Base-by-base conservation (phyloP, 176 grass and related monocot species). In the Areca catechu region DNA sequence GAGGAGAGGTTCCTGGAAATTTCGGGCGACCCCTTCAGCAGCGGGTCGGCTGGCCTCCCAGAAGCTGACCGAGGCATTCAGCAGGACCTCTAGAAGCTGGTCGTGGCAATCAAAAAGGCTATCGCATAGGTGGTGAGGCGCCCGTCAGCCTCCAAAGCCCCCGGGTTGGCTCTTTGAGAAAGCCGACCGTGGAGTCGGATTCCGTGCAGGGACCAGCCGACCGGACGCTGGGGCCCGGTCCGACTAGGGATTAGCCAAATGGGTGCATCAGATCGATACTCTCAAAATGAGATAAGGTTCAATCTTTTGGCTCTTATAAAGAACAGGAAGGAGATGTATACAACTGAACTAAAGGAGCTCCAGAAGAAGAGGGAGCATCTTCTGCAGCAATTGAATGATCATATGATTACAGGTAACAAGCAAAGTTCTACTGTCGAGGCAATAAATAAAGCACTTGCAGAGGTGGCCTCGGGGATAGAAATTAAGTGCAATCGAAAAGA, bases 401-500 rank as follows among this genome's bases (percentile, higher is more conserved):
- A 66, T 69, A 61, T 66, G 54, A 61, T 57, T 20, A 65, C 34
- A 47, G 71, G 24, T 53, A 34, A 27, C n/a, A 53, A 67, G 14
- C 5, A 54, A 4, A 61, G 24, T 70, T 65, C 0, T 22, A 20
- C n/a, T 22, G 67, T 69, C 29, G 66, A 82, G 52, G 53, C 77
- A 6, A 66, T 91, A 30, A 83, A 97, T 58, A 77, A 66, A 72
- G 88, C 86, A 0, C 77, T 91, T 0, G 72, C 87, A 5, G 93
- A 97, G 78, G 93, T 97, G 17, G 84, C 93, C 50, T 71, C 77
- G 58, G 75, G 81, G n/a, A 97, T 97, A 4, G 93, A 97, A n/a
- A n/a, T n/a, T n/a, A 65, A 74, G 63, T 52, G 93, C 85, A 50
- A 97, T 81, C 0, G 83, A 97, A 83, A 97, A 91, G 66, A 97